Base-by-base conservation (phyloP, 2,329 filamentous ascomycete species). In the Aspergillus brunneoviolaceus region DNA sequence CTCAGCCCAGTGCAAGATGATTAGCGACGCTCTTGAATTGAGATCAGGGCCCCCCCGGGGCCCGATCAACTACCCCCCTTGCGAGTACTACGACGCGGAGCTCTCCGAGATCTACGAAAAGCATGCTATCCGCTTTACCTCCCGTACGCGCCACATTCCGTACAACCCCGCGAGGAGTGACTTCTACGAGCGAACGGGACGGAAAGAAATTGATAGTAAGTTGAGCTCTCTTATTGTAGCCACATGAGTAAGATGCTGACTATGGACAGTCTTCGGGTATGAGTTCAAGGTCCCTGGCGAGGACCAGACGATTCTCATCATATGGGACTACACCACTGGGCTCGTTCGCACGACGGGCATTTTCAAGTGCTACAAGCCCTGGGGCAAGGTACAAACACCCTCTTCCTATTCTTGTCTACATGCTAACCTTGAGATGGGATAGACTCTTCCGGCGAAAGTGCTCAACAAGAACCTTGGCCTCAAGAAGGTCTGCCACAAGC, bases 241-340 rank as follows among this genome's bases (percentile, higher is more conserved):
- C 33, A 2, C 4, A 16, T 12, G 5, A 45, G 42, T 4, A 50
- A n/a, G 14, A 29, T 42, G 45, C 57, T 62, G 29, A 62, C 42
- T 4, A 57, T 49, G 14, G 19, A 11, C 35, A 76, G 74, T 76
- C 12, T 72, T 72, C n/a, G 67, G 92, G 68, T 98, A 97, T 75
- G 87, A 85, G 39, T 97, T 96, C 80, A 85, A 82, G 66, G 74
- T 89, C 3, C 90, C 90, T 0, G 86, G 82, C 11, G 85, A 89
- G 50, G 83, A 88, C 10, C 31, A 82, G 63, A 81, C 85, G 55
- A 93, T 89, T 73, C 86, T 85, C 0, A 87, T 98, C 62, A 92
- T 97, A 86, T 99, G 95, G 95, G 95, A 99, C 76, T 97, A 97
- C 79, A 94, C 96, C 69, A 87, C 94, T 63, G 95, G 95, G 9